Conservation (phyloP, 1,284 basidiomycete genomes). For the Pseudozyma sp. region DNA sequence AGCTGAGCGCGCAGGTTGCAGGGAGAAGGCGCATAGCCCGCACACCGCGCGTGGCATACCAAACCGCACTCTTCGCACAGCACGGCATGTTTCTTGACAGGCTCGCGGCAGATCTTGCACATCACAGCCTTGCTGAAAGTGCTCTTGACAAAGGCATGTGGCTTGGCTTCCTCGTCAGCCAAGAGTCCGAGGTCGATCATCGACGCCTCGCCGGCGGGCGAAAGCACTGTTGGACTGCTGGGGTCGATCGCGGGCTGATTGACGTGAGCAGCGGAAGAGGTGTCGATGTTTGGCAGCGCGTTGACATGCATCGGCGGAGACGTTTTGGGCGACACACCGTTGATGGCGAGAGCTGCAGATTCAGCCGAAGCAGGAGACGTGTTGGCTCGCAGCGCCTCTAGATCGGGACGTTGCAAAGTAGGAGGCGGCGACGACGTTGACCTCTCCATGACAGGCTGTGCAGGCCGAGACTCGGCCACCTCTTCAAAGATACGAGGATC, state of each 20-base stretch:
- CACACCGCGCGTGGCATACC: conserved; percentile 85
- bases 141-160: conserved; percentile 87
- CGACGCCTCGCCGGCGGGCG: conserved; percentile 40
- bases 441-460: conserved; percentile 44
- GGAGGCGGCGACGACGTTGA: conserved; percentile 46
- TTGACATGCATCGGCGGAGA: conserved; percentile 11
- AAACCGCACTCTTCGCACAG: conserved; percentile 89
- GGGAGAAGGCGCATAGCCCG: conserved; percentile 78
- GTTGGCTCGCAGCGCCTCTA: conserved; percentile 33
- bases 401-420: conserved; percentile 30
- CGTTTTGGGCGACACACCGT: conserved; percentile 20
- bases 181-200: conserved; percentile 43
- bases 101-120: conserved; percentile 83
- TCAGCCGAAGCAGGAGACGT: conserved; percentile 23
- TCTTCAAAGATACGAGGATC: conserved; percentile 49
- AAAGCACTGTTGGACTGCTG: conserved; percentile 15
- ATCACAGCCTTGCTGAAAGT: conserved; percentile 90
- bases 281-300: conserved; percentile 20
- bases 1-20: conserved; percentile 82
- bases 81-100: conserved; percentile 86
- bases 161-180: conserved; percentile 47
- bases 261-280: conserved; percentile 3
- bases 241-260: conserved; percentile 4
- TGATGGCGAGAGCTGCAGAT: conserved; percentile 18
- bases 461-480: conserved; percentile 3